phyloP scores from a whole-genome alignment of 108 stramenopile genomes.

The Nitzschia palea region DNA sequence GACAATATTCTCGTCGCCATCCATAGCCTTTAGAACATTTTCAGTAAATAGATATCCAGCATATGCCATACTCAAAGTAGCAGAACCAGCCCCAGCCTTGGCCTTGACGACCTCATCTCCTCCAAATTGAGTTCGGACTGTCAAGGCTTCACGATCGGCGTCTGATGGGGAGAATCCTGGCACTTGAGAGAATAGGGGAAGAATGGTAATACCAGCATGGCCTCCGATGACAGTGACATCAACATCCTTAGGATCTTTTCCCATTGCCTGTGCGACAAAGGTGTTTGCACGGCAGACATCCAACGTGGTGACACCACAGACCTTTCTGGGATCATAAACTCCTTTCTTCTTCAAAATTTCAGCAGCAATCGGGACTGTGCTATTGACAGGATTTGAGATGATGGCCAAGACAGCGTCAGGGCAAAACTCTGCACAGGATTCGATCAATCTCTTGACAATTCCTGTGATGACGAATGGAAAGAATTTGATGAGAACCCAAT shows the following conservation, averaged over 20 bases:
- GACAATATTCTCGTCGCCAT: conserved; percentile 82
- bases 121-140: conserved; percentile 97
- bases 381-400: conserved; percentile 99
- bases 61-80: conserved; percentile 98
- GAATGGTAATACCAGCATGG: conserved; percentile 99
- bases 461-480: too few relatives aligned
- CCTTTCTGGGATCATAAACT: conserved; percentile 93
- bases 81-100: conserved; percentile 98
- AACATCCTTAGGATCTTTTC: conserved; percentile 79
- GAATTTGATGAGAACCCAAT: too few relatives aligned
- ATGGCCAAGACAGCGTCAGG: conserved; percentile 96
- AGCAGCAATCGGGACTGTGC: conserved; percentile 98
- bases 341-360: conserved; percentile 95
- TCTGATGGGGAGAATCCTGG: conserved; percentile 84
- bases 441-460: conserved; percentile 95
- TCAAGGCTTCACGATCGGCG: conserved; percentile 88
- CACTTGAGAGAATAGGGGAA: conserved; percentile 96
- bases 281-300: conserved; percentile 99
- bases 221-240: conserved; percentile 98
- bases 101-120: conserved; percentile 99
- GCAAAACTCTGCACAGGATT: conserved; percentile 93
- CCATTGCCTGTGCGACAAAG: conserved; percentile 92
- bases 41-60: conserved; percentile 95
- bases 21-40: conserved; percentile 90
- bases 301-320: conserved; percentile 98